Percentiles rank a stretch among this genome's conserved stretches.
Conservation (phyloP, 768 basidiomycete genomes). For the Suillus cothurnatus region DNA sequence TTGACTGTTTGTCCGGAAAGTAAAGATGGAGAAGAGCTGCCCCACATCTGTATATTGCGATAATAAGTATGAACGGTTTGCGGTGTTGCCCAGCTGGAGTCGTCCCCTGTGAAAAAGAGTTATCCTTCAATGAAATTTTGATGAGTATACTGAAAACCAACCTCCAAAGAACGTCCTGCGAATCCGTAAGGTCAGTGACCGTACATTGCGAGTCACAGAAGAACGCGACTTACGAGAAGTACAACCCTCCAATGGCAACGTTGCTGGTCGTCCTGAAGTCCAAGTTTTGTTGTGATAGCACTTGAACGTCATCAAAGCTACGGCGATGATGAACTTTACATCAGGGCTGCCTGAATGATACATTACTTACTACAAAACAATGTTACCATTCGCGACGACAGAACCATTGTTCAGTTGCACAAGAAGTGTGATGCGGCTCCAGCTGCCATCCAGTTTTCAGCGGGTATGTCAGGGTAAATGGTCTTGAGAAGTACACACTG, state of each 20-base stretch:
- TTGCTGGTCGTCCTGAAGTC: conserved; percentile 59
- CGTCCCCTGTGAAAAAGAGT: conserved; percentile 46
- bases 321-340: background rate
- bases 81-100: conserved; percentile 73
- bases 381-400: conserved; percentile 70
- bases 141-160: conserved; percentile 16
- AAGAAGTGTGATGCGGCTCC: conserved; percentile 72
- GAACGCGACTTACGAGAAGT: conserved; percentile 63
- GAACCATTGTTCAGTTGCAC: conserved; percentile 77
- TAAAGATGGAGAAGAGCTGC: conserved; percentile 51
- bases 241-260: conserved; percentile 67
- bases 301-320: conserved; percentile 72
- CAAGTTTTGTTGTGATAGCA: conserved; percentile 59
- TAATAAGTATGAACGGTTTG: conserved; percentile 71
- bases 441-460: conserved; percentile 39
- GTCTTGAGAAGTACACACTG: conserved; percentile 48
- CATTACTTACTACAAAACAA: conserved; percentile 63
- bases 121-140: conserved; percentile 16
- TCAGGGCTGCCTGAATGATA: background rate
- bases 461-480: background rate
- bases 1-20: conserved; percentile 27
- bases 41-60: conserved; percentile 73
- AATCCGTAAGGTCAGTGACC: conserved; percentile 5
- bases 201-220: conserved; percentile 6
- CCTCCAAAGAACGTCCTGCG: conserved; percentile 83